phyloP scores from a whole-genome alignment of 805 yeast genomes.

The Yarrowia phangngaensis region DNA sequence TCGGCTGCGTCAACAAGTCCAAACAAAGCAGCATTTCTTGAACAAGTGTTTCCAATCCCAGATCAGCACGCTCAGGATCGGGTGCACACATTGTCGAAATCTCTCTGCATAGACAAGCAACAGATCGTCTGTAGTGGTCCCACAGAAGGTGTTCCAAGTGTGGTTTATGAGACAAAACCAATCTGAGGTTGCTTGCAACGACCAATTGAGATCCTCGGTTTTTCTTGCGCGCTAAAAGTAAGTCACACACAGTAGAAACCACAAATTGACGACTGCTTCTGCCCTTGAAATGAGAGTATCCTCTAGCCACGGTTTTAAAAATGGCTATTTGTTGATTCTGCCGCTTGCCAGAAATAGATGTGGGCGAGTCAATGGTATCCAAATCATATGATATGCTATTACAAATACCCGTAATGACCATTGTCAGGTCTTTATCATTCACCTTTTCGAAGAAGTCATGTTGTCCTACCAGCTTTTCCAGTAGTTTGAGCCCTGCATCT shows the following conservation, averaged over 20 bases:
- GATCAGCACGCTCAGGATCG: not conserved
- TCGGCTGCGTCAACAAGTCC: not conserved
- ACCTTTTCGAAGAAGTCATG: not conserved
- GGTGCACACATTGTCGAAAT: not conserved
- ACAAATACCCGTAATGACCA: conserved; percentile 7
- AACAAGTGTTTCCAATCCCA: conserved; percentile 1
- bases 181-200: conserved; percentile 5
- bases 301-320: conserved; percentile 4
- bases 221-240: conserved; percentile 2
- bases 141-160: conserved; percentile 7
- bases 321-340: not conserved
- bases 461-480: conserved; percentile 4
- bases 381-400: conserved; percentile 1
- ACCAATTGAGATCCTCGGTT: conserved; percentile 2
- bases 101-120: not conserved
- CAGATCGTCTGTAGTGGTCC: conserved; percentile 5
- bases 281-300: not conserved
- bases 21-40: conserved; percentile 7
- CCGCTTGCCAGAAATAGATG: not conserved
- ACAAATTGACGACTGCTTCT: conserved; percentile 1
- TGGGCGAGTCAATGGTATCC: not conserved
- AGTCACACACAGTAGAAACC: not conserved
- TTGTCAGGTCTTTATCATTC: conserved; percentile 8
- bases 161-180: not conserved
- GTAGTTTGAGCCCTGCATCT: conserved; percentile 9